These are phyloP conservation scores for Spergularia bocconei DNA, from an alignment of 148 eudicot genomes.

Conservation along the genomic window DNA sequence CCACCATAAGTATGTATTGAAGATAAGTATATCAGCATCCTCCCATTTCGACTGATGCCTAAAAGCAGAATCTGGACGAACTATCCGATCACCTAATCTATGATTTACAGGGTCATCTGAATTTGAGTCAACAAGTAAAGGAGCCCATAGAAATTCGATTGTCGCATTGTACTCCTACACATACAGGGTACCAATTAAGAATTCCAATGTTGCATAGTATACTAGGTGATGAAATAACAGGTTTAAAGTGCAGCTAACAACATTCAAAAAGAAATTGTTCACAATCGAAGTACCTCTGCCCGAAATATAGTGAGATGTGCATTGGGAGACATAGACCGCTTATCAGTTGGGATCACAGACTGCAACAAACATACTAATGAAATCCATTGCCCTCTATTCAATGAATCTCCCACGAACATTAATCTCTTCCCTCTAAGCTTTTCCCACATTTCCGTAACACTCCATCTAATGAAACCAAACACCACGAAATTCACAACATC, in stretches of 20 bases:
- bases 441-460: slow-evolving; percentile 78
- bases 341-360: slow-evolving; percentile 73
- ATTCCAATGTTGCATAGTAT: neutral
- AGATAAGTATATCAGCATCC: slow-evolving; percentile 76
- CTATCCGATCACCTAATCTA: slow-evolving; percentile 72
- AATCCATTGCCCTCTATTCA: slow-evolving; percentile 98
- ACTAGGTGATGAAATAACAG: neutral
- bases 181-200: slow-evolving; percentile 15
- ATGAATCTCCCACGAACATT: slow-evolving; percentile 96
- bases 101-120: slow-evolving; percentile 88
- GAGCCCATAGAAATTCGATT: slow-evolving; percentile 91
- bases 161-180: slow-evolving; percentile 84
- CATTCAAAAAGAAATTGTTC: neutral
- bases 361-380: slow-evolving; percentile 89
- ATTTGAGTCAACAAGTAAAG: slow-evolving; percentile 84
- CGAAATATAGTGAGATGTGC: slow-evolving; percentile 83
- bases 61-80: slow-evolving; percentile 69
- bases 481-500: slow-evolving; percentile 17
- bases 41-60: slow-evolving; percentile 77
- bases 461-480: slow-evolving; percentile 56
- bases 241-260: neutral
- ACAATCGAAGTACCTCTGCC: slow-evolving; percentile 57
- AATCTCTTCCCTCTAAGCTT: slow-evolving; percentile 82
- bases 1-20: slow-evolving; percentile 94
- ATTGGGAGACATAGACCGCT: slow-evolving; percentile 82